Evolutionary conservation across 2,329 filamentous ascomycete genomes (phyloP).

Genomic region (Exophiala sideris): DNA sequence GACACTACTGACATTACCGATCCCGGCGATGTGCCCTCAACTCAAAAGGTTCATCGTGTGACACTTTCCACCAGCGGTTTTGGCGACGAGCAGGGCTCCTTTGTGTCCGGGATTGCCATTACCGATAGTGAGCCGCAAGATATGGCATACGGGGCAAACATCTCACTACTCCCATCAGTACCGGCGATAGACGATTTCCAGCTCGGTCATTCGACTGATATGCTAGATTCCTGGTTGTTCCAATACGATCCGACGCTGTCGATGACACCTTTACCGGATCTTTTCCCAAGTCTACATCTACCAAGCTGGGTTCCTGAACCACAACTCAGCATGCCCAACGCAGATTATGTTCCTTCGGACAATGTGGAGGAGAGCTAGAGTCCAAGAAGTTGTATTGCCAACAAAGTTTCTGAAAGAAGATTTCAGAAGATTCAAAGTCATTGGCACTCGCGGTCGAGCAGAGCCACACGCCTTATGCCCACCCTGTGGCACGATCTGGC

Average conservation of each 20-base stretch:
- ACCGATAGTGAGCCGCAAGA: too few relatives aligned
- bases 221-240: not conserved
- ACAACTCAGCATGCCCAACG: not conserved
- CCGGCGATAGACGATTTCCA: not conserved
- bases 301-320: not conserved
- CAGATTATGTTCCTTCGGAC: not conserved
- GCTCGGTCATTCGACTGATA: not conserved
- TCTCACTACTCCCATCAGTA: not conserved
- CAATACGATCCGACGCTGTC: not conserved
- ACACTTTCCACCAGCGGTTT: too few relatives aligned
- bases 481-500: not conserved
- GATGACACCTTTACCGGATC: not conserved
- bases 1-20: too few relatives aligned
- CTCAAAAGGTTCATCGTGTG: too few relatives aligned
- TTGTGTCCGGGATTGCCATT: too few relatives aligned
- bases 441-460: not conserved
- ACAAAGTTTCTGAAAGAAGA: not conserved
- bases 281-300: not conserved
- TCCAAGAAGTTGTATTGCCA: not conserved
- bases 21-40: too few relatives aligned
- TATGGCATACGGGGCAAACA: too few relatives aligned
- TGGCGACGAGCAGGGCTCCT: too few relatives aligned
- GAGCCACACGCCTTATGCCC: not conserved
- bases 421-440: not conserved
- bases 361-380: not conserved